These are phyloP conservation scores for Podila clonocystis DNA, from an alignment of 192 early-diverging fungal species.

Conservation along the genomic window DNA sequence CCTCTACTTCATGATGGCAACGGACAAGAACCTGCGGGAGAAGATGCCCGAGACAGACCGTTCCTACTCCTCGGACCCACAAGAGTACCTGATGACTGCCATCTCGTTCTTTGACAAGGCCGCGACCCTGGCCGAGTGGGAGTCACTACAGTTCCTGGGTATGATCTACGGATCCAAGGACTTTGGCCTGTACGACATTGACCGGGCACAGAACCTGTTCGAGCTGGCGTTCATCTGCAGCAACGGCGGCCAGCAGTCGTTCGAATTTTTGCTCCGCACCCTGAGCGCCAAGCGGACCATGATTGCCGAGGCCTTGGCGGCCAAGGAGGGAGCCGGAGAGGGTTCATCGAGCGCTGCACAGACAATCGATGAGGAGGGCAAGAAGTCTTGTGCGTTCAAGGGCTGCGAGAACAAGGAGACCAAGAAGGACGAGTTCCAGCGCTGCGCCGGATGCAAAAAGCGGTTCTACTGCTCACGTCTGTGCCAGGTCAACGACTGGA, in stretches of 20 bases:
- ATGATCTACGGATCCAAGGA: slow-evolving; percentile 63
- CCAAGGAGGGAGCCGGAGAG: slow-evolving; percentile 41
- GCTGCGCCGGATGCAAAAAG: slow-evolving; percentile 60
- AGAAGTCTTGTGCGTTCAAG: slow-evolving; percentile 50
- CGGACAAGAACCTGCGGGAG: slow-evolving; percentile 24
- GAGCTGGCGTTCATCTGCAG: slow-evolving; percentile 58
- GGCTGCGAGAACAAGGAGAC: slow-evolving; percentile 56
- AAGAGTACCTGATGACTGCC: slow-evolving; percentile 55
- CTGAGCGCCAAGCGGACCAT: slow-evolving; percentile 49
- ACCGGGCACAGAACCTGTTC: slow-evolving; percentile 59
- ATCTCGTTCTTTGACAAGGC: slow-evolving; percentile 44
- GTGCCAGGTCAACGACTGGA: slow-evolving; percentile 64
- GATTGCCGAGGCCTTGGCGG: slow-evolving; percentile 45
- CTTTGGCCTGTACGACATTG: slow-evolving; percentile 60
- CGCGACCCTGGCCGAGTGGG: slow-evolving; percentile 43
- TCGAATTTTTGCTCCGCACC: slow-evolving; percentile 53
- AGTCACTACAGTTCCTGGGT: slow-evolving; percentile 58
- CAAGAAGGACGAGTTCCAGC: slow-evolving; percentile 53
- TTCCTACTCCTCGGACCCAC: slow-evolving; percentile 18
- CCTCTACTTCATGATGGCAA: slow-evolving; percentile 34
- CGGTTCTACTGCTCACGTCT: slow-evolving; percentile 61
- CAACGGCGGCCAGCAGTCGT: slow-evolving; percentile 57
- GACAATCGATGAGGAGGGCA: slow-evolving; percentile 18
- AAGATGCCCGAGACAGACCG: slow-evolving; percentile 14
- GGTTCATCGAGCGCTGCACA: slow-evolving; percentile 45